These are phyloP conservation scores for Trichoderma harzianum DNA, from an alignment of 2,329 filamentous ascomycete genomes.

Conservation along the genomic window DNA sequence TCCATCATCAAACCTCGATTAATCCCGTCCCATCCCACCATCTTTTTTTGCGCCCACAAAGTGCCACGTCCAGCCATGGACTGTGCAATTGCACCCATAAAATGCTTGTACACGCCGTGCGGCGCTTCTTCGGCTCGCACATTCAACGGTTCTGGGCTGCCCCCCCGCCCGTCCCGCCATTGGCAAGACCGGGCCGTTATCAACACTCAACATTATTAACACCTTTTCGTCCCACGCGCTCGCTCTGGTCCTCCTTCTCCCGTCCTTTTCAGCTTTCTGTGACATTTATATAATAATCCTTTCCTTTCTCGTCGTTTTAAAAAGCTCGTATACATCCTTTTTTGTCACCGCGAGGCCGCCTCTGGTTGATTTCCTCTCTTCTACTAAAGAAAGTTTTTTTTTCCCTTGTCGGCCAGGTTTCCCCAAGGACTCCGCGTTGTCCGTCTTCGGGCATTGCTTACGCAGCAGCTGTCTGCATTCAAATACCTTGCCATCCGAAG, in stretches of 20 bases:
- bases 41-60: conserved; percentile 2
- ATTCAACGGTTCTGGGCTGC: conserved; percentile 1
- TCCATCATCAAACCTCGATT: background rate
- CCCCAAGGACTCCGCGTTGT: background rate
- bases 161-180: conserved; percentile 14
- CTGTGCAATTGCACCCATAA: background rate
- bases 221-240: background rate
- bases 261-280: background rate
- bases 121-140: conserved; percentile 11
- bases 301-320: background rate
- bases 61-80: background rate
- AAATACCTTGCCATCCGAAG: background rate
- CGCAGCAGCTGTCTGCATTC: background rate
- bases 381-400: background rate
- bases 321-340: background rate
- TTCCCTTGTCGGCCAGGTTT: background rate
- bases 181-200: conserved; percentile 6
- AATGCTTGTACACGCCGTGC: background rate
- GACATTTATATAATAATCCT: conserved; percentile 3
- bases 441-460: conserved; percentile 5
- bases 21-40: conserved; percentile 10
- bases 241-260: background rate
- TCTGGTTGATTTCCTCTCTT: background rate
- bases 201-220: conserved; percentile 21
- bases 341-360: background rate